Evolutionary conservation across 2,329 filamentous ascomycete species (phyloP).

Genomic region (Alternaria burnsii): DNA sequence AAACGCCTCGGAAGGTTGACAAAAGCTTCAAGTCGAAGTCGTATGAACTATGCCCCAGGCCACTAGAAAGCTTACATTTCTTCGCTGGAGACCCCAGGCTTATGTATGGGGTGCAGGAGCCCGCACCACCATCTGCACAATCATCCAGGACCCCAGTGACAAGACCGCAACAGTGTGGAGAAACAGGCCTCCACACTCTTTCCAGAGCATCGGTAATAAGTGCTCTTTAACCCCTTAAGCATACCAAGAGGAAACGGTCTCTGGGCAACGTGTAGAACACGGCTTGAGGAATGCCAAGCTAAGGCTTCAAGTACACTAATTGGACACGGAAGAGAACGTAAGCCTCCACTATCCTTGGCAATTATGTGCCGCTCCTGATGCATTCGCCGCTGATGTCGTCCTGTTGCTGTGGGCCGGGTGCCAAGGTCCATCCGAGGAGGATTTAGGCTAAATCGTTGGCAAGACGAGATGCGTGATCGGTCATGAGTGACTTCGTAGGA

Average conservation of each 20-base stretch:
- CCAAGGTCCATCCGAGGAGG: conserved; percentile 15
- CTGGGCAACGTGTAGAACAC: conserved; percentile 12
- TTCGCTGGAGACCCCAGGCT: conserved; percentile 9
- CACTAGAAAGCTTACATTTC: conserved; percentile 10
- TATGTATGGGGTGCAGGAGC: conserved; percentile 15
- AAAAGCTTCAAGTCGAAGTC: neutral
- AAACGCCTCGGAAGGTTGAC: neutral
- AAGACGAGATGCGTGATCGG: neutral
- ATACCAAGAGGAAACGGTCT: conserved; percentile 15
- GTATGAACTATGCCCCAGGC: conserved; percentile 2
- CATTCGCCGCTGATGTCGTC: conserved; percentile 13
- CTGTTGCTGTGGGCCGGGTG: conserved; percentile 1
- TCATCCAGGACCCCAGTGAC: conserved; percentile 31
- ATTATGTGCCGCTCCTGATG: conserved; percentile 3
- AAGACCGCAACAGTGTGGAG: conserved; percentile 18
- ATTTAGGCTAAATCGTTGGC: conserved; percentile 24
- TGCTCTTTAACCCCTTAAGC: conserved; percentile 19
- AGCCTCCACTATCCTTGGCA: conserved; percentile 12
- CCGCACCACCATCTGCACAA: conserved; percentile 12
- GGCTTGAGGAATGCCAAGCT: conserved; percentile 2
- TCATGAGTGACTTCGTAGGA: neutral
- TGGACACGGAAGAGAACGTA: conserved; percentile 3
- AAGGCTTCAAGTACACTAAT: conserved; percentile 1
- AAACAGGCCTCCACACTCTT: conserved; percentile 12
- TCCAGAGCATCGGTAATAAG: conserved; percentile 14